phyloP scores from a whole-genome alignment of 2,329 filamentous ascomycete species.

The Sporothrix luriei region DNA sequence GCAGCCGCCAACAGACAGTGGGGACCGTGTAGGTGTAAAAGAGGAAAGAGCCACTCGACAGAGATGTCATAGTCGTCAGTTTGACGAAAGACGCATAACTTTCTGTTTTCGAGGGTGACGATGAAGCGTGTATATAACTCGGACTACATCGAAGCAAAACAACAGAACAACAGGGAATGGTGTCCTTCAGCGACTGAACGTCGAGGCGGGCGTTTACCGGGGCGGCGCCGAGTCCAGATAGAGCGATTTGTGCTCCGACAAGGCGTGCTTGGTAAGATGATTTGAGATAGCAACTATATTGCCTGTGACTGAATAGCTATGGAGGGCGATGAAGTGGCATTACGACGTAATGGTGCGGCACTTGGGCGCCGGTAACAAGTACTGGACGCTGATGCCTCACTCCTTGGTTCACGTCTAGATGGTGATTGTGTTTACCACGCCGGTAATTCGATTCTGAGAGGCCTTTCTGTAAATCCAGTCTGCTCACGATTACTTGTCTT shows the following conservation, averaged over 20 bases:
- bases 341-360: not conserved
- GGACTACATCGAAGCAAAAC: not conserved
- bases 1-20: constrained; percentile 18
- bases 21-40: not conserved
- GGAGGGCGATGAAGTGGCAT: not conserved
- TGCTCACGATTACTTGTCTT: too few species aligned
- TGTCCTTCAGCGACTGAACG: not conserved
- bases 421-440: not conserved
- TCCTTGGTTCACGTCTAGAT: not conserved
- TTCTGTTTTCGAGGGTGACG: too few species aligned
- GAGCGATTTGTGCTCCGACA: not conserved
- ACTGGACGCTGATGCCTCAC: not conserved
- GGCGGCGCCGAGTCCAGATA: not conserved
- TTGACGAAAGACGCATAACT: too few species aligned
- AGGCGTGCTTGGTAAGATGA: constrained; percentile 17
- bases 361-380: not conserved
- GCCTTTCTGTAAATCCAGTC: not conserved
- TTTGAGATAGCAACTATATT: not conserved
- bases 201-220: constrained; percentile 9
- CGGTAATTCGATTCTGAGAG: not conserved
- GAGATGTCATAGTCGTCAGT: not conserved
- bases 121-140: too few species aligned
- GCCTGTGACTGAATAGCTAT: not conserved
- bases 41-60: not conserved
- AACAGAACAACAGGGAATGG: not conserved